A percentile compares a stretch with the other conserved stretches of the same genome.
Evolutionary conservation across 2,329 filamentous ascomycete species (phyloP).

Genomic region (Ciborinia camelliae): DNA sequence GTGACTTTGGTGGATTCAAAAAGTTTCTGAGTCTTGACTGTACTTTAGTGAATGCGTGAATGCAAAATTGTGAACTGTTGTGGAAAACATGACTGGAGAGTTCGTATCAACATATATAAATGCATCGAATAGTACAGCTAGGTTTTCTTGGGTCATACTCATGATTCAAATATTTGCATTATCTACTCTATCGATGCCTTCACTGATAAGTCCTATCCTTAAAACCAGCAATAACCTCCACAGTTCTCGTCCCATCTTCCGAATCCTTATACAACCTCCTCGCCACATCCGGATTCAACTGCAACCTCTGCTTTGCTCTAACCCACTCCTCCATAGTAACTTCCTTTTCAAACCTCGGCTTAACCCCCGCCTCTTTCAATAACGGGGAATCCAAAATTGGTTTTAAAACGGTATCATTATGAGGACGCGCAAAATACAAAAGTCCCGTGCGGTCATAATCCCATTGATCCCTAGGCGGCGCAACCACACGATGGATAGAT

Average conservation of each 20-base stretch:
- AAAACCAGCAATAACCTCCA: slow-evolving; percentile 41
- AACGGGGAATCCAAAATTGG: slow-evolving; percentile 37
- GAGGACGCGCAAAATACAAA: slow-evolving; percentile 44
- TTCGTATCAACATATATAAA: not conserved
- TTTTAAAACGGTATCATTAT: slow-evolving; percentile 30
- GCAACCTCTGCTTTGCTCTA: slow-evolving; percentile 40
- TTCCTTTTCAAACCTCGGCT: slow-evolving; percentile 39
- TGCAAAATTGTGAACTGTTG: not conserved
- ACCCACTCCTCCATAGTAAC: slow-evolving; percentile 47
- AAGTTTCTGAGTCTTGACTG: too few species aligned
- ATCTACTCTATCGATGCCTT: not conserved
- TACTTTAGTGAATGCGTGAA: accelerated
- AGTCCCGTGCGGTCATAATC: slow-evolving; percentile 44
- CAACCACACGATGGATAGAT: slow-evolving; percentile 41
- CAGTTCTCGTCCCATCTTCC: slow-evolving; percentile 37
- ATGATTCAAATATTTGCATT: not conserved
- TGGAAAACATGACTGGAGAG: accelerated
- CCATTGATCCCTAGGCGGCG: slow-evolving; percentile 39
- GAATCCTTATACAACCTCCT: slow-evolving; percentile 39
- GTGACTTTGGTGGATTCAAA: too few species aligned
- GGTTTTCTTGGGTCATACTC: too few species aligned
- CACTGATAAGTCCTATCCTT: slow-evolving; percentile 34
- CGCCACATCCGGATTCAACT: slow-evolving; percentile 36
- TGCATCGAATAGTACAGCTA: too few species aligned
- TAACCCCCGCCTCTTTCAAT: slow-evolving; percentile 34